Evolutionary conservation across 805 yeast genomes (phyloP), one percentile per base, ranked within the genome.

Genomic region (Candida vaughaniae): DNA sequence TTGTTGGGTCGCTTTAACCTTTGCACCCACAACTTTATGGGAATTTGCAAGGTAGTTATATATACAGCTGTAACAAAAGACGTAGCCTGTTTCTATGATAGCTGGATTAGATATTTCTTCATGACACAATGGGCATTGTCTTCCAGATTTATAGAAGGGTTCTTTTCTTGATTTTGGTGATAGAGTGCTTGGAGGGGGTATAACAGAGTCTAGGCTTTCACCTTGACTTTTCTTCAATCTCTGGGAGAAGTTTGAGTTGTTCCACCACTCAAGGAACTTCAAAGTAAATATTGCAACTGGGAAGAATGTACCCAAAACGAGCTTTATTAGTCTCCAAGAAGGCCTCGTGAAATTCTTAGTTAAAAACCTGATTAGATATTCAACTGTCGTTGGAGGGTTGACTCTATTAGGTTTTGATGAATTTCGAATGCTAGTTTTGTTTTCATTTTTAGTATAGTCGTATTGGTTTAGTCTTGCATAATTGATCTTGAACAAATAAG

Each of bases 201-300:
- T 59, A 2, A 67, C 66, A 34, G 61, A 62, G 31, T 78, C 80
- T 18, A 77, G 53, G 8, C 58, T 55, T 38, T 69, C 67, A 9
- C 71, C 66, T 33, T 65, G 65, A 31, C 69, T 71, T 39, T 73
- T 75, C 16, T 77, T 70, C 41, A 83, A 52, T 52, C 77, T 75
- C 3, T 74, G 59, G 3, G 86, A 78, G 52, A 87, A 75, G 42
- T 84, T 87, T 11, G 89, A 79, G 17, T 85, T 75, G 43, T 80
- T 78, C 95, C 95, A 90, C 96, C 97, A 90, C 58, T 90, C 97
- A 23, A 88, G 68, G 49, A 90, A 86, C 60, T 88, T 87, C 42
- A 90, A 69, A 16, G 81, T 52, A 54, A 91, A 89, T 35, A 90
- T 82, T 2, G 95, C 86, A 0, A 83, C 71, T 0, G 96, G 96